phyloP scores from a whole-genome alignment of 2,329 filamentous ascomycete species.

The Rhynchosporium secalis region DNA sequence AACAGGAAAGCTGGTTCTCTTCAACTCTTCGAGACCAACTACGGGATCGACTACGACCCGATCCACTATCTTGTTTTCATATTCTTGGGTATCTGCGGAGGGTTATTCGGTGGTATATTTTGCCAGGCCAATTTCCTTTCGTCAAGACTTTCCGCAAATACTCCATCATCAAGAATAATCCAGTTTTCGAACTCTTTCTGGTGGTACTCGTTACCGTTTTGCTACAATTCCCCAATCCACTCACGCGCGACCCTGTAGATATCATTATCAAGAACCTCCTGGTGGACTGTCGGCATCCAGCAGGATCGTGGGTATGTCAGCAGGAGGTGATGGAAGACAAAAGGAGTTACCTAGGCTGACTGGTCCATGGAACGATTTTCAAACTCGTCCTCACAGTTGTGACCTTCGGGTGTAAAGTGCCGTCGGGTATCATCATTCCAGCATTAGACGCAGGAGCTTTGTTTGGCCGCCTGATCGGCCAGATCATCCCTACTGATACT shows the following conservation, averaged over 20 bases:
- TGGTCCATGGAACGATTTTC: conserved; percentile 53
- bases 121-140: conserved; percentile 59
- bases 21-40: conserved; percentile 52
- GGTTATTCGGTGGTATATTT: conserved; percentile 58
- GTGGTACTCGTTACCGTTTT: conserved; percentile 55
- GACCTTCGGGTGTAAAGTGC: conserved; percentile 61
- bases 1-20: conserved; percentile 60
- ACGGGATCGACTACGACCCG: conserved; percentile 55
- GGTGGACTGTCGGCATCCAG: conserved; percentile 50
- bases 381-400: conserved; percentile 58
- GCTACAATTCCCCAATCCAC: conserved; percentile 56
- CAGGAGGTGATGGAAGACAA: conserved; percentile 47
- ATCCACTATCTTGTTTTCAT: conserved; percentile 58
- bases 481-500: conserved; percentile 45
- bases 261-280: conserved; percentile 57
- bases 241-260: conserved; percentile 56
- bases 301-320: conserved; percentile 50
- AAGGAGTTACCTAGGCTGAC: conserved; percentile 49
- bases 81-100: conserved; percentile 56
- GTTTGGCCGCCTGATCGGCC: conserved; percentile 55
- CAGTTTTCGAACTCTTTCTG: conserved; percentile 55
- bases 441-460: conserved; percentile 58
- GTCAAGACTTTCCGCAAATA: conserved; percentile 56
- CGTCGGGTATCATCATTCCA: conserved; percentile 61
- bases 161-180: conserved; percentile 53